These are phyloP conservation scores for Schwanniomyces occidentalis DNA, from an alignment of 805 yeast species.

Conservation along the genomic window DNA sequence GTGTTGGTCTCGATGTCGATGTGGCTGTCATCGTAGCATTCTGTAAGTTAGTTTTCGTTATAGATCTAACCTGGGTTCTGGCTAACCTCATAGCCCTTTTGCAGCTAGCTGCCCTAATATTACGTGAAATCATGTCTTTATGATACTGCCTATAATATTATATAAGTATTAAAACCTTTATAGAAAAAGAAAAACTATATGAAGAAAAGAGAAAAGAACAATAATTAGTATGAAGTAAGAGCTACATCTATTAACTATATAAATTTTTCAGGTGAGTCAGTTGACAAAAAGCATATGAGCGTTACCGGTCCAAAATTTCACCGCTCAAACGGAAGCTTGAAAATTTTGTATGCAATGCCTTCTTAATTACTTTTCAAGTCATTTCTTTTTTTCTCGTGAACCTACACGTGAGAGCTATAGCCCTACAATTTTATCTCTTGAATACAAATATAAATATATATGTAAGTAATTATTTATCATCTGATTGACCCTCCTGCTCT, in stretches of 20 bases:
- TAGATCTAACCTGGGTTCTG: conserved; percentile 22
- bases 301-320: conserved; percentile 1
- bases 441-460: no score
- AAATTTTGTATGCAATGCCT: no score
- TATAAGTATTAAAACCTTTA: background rate
- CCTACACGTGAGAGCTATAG: no score
- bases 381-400: no score
- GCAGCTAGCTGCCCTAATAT: conserved; percentile 13
- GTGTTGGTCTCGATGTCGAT: conserved; percentile 38
- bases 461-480: no score
- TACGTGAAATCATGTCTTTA: conserved; percentile 20
- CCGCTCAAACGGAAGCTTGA: conserved; percentile 13
- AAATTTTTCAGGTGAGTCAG: conserved; percentile 21
- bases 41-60: conserved; percentile 30
- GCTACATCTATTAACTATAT: conserved; percentile 4
- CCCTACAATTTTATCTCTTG: no score
- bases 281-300: background rate
- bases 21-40: conserved; percentile 31
- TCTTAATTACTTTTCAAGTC: no score
- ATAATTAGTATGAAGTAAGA: conserved; percentile 1
- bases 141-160: background rate
- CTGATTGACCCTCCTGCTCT: no score
- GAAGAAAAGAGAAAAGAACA: background rate
- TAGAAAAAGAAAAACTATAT: background rate
- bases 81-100: conserved; percentile 12